Base-by-base conservation (phyloP, 2,329 filamentous ascomycete genomes). In the Aureobasidium sp. region DNA sequence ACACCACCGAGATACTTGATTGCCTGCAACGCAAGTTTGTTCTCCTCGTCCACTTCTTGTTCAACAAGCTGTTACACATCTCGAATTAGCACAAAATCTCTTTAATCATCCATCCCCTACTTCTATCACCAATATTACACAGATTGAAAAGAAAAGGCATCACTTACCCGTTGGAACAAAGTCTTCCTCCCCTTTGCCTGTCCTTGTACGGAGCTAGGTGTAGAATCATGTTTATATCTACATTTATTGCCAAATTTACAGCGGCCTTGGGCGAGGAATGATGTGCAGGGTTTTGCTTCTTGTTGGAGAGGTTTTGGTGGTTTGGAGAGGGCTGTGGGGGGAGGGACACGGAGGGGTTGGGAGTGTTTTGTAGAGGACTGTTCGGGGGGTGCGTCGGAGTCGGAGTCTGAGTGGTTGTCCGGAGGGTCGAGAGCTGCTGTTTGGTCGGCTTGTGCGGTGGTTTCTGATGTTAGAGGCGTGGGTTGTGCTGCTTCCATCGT, bases 1-100 rank as follows among this genome's bases (percentile, higher is more conserved):
- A 77, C 69, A 45, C 76, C 75, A 3, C 82, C 82, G 11, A 85
- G 72, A 69, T 79, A 78, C 70, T 82, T 83, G 70, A 85, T 83
- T 6, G 81, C 81, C 61, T 79, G 75, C 53, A 84, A 70, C 20
- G 80, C 79, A 64, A 82, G 61, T 54, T 74, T 71, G 67, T 83
- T 79, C 53, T 80, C 77, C 64, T 79, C 77, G 25, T 78, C 75
- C 62, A 78, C 71, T 69, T 85, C 81, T 64, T 83, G 81, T 67
- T 84, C 81, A 15, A 84, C 73, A 51, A 80, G 67, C 51, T 67
- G 40, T 11, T n/a, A 11, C 23, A 18, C 8, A n/a, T 11, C 29
- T 10, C 29, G 27, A 2, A 45, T 67, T 38, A 69, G 60, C 62
- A 54, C 43, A 16, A 33, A n/a, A n/a, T n/a, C n/a, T n/a, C n/a